Conservation (phyloP, 2,329 filamentous ascomycete genomes). For the Sclerotinia nivalis region DNA sequence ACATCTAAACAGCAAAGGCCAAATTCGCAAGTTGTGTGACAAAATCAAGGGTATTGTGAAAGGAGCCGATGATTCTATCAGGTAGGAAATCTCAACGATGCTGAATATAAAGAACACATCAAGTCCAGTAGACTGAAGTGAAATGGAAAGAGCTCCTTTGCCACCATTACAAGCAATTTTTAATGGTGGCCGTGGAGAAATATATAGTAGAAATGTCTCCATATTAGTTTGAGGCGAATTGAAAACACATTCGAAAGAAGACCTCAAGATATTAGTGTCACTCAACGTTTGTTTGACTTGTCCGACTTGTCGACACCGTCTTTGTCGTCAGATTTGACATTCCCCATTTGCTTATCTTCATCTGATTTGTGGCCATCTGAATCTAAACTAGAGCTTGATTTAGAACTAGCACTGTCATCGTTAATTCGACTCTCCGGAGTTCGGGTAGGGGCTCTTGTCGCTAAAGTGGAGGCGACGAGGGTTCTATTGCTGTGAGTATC, state of each 20-base stretch:
- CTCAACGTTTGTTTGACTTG: background rate
- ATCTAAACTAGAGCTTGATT: constrained; percentile 15
- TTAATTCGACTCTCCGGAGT: constrained; percentile 25
- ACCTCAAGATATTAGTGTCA: constrained; percentile 13
- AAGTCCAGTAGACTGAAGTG: background rate
- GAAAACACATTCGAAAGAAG: constrained; percentile 12
- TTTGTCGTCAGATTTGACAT: background rate
- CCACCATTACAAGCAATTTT: background rate
- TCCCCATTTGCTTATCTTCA: constrained; percentile 22
- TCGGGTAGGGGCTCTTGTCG: constrained; percentile 28
- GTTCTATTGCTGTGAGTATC: constrained; percentile 31
- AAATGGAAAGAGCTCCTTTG: background rate
- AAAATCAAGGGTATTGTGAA: constrained; percentile 10
- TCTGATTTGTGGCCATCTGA: constrained; percentile 27
- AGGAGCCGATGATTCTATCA: background rate
- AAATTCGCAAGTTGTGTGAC: constrained; percentile 17
- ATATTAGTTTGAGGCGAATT: constrained; percentile 18
- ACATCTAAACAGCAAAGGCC: constrained; percentile 15
- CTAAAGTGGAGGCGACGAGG: constrained; percentile 27
- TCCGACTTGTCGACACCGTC: background rate
- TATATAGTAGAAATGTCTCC: constrained; percentile 22
- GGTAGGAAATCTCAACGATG: constrained; percentile 10
- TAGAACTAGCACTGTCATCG: constrained; percentile 21
- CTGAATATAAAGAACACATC: constrained; percentile 5
- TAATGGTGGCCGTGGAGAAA: background rate